These are phyloP conservation scores for Kazachstania psychrophila DNA, from an alignment of 805 yeast genomes.

Conservation along the genomic window DNA sequence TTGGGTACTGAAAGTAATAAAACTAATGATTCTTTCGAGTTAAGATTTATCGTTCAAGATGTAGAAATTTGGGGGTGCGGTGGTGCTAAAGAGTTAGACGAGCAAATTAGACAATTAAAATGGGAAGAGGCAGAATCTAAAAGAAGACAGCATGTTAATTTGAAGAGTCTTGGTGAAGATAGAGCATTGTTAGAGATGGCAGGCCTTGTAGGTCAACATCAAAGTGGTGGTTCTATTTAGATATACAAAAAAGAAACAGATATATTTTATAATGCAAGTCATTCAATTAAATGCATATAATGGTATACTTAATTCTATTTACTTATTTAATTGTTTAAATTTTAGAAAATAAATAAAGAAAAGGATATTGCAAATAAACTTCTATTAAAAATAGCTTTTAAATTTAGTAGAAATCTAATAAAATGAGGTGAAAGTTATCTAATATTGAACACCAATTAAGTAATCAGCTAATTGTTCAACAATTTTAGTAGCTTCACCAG, in stretches of 20 bases:
- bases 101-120: conserved; percentile 71
- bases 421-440: conserved; percentile 20
- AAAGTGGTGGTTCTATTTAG: conserved; percentile 42
- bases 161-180: conserved; percentile 65
- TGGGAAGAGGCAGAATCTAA: conserved; percentile 88
- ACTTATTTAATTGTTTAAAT: too few species aligned
- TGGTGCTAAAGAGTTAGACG: conserved; percentile 62
- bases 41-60: conserved; percentile 59
- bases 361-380: too few species aligned
- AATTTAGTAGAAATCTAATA: too few species aligned
- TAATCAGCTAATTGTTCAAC: conserved; percentile 96
- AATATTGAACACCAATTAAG: conserved; percentile 79
- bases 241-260: too few species aligned
- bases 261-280: too few species aligned
- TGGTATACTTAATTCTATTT: too few species aligned
- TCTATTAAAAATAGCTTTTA: too few species aligned
- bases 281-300: too few species aligned
- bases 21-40: conserved; percentile 41
- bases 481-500: conserved; percentile 91
- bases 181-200: conserved; percentile 83
- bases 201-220: conserved; percentile 43
- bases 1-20: conserved; percentile 13
- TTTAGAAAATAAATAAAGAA: too few species aligned
- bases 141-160: conserved; percentile 62
- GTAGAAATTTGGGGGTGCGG: conserved; percentile 93